Conservation (phyloP, 768 basidiomycete genomes). For the Cystobasidium onofrii region DNA sequence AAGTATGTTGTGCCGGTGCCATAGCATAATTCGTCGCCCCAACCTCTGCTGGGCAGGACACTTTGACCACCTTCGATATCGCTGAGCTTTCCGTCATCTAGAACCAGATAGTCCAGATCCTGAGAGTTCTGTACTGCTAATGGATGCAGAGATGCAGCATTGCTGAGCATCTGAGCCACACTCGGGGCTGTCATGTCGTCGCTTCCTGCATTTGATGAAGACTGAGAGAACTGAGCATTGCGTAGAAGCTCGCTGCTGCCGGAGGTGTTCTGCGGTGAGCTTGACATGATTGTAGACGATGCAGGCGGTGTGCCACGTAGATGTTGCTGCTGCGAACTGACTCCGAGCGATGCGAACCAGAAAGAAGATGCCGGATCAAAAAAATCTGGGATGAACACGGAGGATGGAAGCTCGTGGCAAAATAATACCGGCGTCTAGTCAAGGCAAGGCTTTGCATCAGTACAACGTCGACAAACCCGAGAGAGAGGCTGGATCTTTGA, state of each 20-base stretch:
- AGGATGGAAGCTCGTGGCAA: neutral
- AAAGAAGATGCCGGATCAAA: neutral
- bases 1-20: conserved; percentile 99
- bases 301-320: neutral
- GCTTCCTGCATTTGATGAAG: conserved; percentile 32
- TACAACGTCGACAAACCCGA: neutral
- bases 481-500: neutral
- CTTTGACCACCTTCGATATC: conserved; percentile 80
- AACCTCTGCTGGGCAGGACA: conserved; percentile 88
- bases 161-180: conserved; percentile 73
- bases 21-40: conserved; percentile 99
- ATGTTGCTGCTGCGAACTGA: neutral
- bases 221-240: conserved; percentile 33
- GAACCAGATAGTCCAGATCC: conserved; percentile 75
- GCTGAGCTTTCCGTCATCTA: conserved; percentile 93
- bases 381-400: neutral
- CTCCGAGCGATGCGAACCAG: neutral
- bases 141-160: conserved; percentile 87
- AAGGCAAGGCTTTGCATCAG: neutral
- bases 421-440: neutral
- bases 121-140: conserved; percentile 77
- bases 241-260: conserved; percentile 38
- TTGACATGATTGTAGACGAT: neutral
- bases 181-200: conserved; percentile 61
- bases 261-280: neutral